Conservation (phyloP, 2,329 filamentous ascomycete genomes). For the Calonectria pseudoturangicola region DNA sequence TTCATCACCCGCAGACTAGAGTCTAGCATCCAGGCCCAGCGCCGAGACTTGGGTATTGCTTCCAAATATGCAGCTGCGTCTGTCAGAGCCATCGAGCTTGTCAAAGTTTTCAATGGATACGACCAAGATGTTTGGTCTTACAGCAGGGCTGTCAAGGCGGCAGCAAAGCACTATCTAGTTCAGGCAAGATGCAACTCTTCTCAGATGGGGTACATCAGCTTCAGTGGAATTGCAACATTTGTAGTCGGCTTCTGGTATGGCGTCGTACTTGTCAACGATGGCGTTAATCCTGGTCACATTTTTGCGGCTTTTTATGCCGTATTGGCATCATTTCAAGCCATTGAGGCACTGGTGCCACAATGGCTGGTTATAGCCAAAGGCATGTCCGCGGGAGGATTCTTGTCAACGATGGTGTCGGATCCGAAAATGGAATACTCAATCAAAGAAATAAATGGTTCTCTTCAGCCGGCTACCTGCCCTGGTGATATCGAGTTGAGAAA, state of each 20-base stretch:
- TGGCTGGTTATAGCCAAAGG: slow-evolving; percentile 87
- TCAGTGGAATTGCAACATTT: slow-evolving; percentile 87
- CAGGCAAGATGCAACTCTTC: slow-evolving; percentile 82
- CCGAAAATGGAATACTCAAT: slow-evolving; percentile 12
- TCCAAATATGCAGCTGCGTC: slow-evolving; percentile 83
- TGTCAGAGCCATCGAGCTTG: slow-evolving; percentile 84
- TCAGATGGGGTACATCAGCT: slow-evolving; percentile 83
- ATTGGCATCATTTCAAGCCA: slow-evolving; percentile 83
- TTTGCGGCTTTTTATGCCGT: slow-evolving; percentile 91
- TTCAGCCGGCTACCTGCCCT: slow-evolving; percentile 67
- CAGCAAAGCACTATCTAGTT: slow-evolving; percentile 77
- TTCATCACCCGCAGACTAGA: slow-evolving; percentile 78
- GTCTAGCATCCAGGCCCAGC: slow-evolving; percentile 81
- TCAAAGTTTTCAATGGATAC: slow-evolving; percentile 90
- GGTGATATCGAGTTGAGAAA: slow-evolving; percentile 83
- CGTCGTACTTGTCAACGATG: slow-evolving; percentile 78
- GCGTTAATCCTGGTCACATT: slow-evolving; percentile 78
- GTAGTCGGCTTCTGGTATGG: slow-evolving; percentile 95
- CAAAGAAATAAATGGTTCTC: slow-evolving; percentile 27
- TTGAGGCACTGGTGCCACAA: slow-evolving; percentile 85
- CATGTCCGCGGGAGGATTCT: slow-evolving; percentile 80
- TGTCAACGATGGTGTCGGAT: slow-evolving; percentile 70
- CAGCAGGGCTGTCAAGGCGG: slow-evolving; percentile 70
- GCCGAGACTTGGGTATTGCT: slow-evolving; percentile 79
- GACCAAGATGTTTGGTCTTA: slow-evolving; percentile 82